Conservation (phyloP, 345 rosid species). For the Pugionium cornutum region DNA sequence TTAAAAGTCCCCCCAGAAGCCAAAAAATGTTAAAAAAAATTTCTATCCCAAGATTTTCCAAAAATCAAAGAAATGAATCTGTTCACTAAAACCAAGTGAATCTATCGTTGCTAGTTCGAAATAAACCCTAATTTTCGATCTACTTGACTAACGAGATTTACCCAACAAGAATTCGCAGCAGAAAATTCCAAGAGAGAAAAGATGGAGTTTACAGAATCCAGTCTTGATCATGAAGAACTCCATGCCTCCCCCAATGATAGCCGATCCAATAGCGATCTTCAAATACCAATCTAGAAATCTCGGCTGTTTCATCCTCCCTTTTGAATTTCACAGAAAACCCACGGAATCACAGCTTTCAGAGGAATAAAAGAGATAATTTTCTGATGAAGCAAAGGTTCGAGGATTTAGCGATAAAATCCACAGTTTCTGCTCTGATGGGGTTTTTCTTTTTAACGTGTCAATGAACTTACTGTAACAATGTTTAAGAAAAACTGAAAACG, state of each 20-base stretch:
- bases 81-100: background rate
- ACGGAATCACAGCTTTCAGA: background rate
- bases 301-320: slow-evolving; percentile 39
- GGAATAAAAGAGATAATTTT: background rate
- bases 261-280: slow-evolving; percentile 76
- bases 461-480: no score
- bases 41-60: background rate
- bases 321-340: background rate
- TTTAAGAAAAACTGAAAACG: no score
- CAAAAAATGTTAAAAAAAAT: background rate
- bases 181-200: slow-evolving; percentile 1
- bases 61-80: background rate
- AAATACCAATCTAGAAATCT: slow-evolving; percentile 80
- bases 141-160: background rate
- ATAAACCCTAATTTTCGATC: background rate
- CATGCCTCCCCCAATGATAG: slow-evolving; percentile 82
- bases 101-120: background rate
- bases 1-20: background rate
- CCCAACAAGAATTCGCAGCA: background rate
- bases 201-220: slow-evolving; percentile 73
- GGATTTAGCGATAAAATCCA: background rate
- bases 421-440: no score
- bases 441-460: no score
- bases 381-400: slow-evolving; percentile 3
- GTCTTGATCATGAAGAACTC: slow-evolving; percentile 93